Evolutionary conservation across 345 rosid species (phyloP), one percentile per base, ranked within the genome.

Genomic region (Bruguiera sexangula): DNA sequence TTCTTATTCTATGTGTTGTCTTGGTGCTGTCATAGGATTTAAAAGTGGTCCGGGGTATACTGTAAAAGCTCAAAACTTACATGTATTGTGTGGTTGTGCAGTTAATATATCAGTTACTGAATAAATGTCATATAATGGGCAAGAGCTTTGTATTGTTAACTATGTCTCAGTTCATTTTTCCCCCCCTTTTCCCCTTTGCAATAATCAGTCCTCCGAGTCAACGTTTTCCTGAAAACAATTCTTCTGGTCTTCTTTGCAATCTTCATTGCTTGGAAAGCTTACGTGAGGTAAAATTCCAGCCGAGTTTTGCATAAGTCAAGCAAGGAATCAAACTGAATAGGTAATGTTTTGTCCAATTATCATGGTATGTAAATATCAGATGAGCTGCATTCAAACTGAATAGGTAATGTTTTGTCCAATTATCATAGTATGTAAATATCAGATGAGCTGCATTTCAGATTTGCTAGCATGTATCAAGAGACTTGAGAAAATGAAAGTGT

Each of bases 21-120:
- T 68, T 78, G 78, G 69, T 78, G 62, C 67, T 72, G 72, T 77
- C 70, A 79, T 79, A 84, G 82, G 78, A 76, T 77, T 75, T 55
- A 67, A 63, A 74, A 75, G 69, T 71, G 67, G 71, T 78, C 75
- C 69, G 78, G 75, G 72, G 80, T 78, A 84, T 84, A 86, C 84
- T 84, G 88, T 84, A 86, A 81, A 82, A 81, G 79, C 75, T 78
- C 60, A 60, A 66, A 75, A 56, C 30, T 77, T 71, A 60, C 64
- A 60, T 46, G 60, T 68, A 69, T 75, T 60, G 72, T 72, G 80
- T 69, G 69, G 65, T 71, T 77, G 79, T 83, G 82, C 75, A 72
- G 81, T 75, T 72, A 69, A 77, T 69, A 75, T 78, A 50, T 76
- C 70, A 76, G 71, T 77, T 75, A 43, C 67, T 72, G 73, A 69